phyloP scores from a whole-genome alignment of 306 rosid species.

The Medicago truncatula region DNA sequence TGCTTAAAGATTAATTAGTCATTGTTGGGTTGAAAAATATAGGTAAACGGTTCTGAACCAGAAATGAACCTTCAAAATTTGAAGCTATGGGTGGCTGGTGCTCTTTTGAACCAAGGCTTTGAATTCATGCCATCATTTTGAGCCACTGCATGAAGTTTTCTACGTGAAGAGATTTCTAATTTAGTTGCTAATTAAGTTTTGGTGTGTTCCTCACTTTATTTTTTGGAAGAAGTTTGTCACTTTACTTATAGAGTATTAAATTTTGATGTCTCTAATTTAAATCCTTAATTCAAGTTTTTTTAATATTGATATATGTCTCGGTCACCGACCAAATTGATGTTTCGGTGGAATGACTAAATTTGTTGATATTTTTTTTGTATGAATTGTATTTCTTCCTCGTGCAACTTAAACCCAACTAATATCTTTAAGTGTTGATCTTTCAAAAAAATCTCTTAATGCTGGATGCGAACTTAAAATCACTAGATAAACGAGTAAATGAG shows the following conservation, averaged over 20 bases:
- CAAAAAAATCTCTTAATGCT: too few relatives aligned
- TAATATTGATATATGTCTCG: neutral
- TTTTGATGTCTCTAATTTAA: neutral
- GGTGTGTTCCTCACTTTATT: too few relatives aligned
- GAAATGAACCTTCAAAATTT: conserved; percentile 77
- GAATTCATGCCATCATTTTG: conserved; percentile 54
- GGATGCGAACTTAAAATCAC: too few relatives aligned
- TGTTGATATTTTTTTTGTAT: too few relatives aligned
- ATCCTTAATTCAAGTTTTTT: neutral
- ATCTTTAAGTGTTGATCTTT: too few relatives aligned
- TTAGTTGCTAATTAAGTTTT: too few relatives aligned
- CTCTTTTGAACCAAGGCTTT: conserved; percentile 86
- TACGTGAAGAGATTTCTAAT: neutral
- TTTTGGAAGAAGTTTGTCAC: too few relatives aligned
- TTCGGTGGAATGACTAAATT: too few relatives aligned
- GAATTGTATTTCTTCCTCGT: neutral
- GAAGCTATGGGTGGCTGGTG: conserved; percentile 92
- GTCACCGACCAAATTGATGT: too few relatives aligned
- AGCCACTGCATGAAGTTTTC: conserved; percentile 7
- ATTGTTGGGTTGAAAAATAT: conserved; percentile 43
- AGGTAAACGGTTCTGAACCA: conserved; percentile 66
- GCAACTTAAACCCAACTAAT: neutral
- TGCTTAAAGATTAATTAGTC: conserved; percentile 1
- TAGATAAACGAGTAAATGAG: too few relatives aligned
- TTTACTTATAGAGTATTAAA: neutral